A percentile compares a stretch with the other conserved stretches of the same genome.
phyloP scores from a whole-genome alignment of 768 basidiomycete species.

The Mycena rosella region DNA sequence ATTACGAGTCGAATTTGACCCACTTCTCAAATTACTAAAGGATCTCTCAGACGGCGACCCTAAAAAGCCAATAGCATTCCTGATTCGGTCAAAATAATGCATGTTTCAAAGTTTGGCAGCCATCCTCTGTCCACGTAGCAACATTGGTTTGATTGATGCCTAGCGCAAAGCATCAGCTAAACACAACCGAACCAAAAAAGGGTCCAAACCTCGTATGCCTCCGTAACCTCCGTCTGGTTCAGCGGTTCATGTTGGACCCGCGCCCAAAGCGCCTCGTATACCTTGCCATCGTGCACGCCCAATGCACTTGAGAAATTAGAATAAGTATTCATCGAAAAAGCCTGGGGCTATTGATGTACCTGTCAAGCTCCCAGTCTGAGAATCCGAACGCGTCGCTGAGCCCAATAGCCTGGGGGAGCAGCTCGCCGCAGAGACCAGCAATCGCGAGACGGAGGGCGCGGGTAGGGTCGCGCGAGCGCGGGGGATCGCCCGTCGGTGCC shows the following conservation, averaged over 20 bases:
- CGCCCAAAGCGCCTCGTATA: conserved; percentile 77
- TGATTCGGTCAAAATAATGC: no score
- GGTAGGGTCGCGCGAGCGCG: conserved; percentile 55
- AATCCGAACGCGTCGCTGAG: conserved; percentile 82
- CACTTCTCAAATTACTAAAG: no score
- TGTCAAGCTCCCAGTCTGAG: conserved; percentile 81
- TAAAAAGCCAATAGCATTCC: no score
- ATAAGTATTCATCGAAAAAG: no score
- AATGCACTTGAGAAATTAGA: conserved; percentile 61
- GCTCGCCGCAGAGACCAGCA: conserved; percentile 58
- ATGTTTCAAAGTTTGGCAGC: conserved; percentile 54
- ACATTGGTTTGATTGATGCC: conserved; percentile 67
- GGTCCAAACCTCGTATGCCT: conserved; percentile 66
- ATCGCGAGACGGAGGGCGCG: conserved; percentile 65
- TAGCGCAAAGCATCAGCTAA: conserved; percentile 6
- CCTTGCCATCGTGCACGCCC: conserved; percentile 72
- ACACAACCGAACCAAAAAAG: not conserved
- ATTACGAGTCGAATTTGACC: no score
- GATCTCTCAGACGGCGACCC: no score
- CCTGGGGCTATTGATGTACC: conserved; percentile 55
- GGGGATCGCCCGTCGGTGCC: conserved; percentile 19
- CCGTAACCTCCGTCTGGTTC: conserved; percentile 63
- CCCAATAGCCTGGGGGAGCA: conserved; percentile 76
- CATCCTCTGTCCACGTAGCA: conserved; percentile 59
- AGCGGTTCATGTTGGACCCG: conserved; percentile 70